phyloP scores from a whole-genome alignment of 441 rosid genomes.

The Capsella rubella region DNA sequence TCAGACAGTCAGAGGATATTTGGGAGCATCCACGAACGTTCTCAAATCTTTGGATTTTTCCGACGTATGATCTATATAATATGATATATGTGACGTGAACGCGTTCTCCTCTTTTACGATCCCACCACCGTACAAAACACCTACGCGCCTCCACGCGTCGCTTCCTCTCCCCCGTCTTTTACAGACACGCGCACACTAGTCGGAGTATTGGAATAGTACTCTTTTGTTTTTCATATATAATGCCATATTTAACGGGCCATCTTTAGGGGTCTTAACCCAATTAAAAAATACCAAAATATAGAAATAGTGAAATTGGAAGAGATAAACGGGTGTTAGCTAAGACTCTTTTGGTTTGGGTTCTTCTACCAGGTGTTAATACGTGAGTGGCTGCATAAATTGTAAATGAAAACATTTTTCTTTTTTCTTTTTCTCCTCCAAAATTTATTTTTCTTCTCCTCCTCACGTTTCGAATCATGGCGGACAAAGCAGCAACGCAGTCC shows the following conservation, averaged over 20 bases:
- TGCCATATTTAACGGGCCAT: too few species aligned
- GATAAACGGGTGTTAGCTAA: too few species aligned
- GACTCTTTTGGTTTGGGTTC: too few species aligned
- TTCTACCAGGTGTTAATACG: too few species aligned
- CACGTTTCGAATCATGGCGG: constrained; percentile 42
- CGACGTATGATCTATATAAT: neutral
- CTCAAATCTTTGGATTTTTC: constrained; percentile 14
- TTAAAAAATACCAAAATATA: too few species aligned
- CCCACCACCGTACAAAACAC: constrained; percentile 9
- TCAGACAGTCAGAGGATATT: constrained; percentile 21
- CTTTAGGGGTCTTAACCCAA: too few species aligned
- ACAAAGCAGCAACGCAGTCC: constrained; percentile 42
- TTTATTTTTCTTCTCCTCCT: too few species aligned
- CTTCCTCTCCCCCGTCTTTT: neutral
- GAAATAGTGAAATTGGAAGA: too few species aligned
- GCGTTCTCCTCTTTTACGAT: constrained; percentile 26
- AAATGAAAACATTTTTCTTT: too few species aligned
- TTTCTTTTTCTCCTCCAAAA: too few species aligned
- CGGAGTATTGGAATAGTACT: neutral
- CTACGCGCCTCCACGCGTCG: constrained; percentile 5
- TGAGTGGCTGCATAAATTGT: too few species aligned
- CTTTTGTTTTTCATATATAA: neutral
- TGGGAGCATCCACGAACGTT: constrained; percentile 32
- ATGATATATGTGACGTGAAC: constrained; percentile 28
- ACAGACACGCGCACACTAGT: neutral